Base-by-base conservation (phyloP, 1,284 basidiomycete genomes). In the Somion occarium region DNA sequence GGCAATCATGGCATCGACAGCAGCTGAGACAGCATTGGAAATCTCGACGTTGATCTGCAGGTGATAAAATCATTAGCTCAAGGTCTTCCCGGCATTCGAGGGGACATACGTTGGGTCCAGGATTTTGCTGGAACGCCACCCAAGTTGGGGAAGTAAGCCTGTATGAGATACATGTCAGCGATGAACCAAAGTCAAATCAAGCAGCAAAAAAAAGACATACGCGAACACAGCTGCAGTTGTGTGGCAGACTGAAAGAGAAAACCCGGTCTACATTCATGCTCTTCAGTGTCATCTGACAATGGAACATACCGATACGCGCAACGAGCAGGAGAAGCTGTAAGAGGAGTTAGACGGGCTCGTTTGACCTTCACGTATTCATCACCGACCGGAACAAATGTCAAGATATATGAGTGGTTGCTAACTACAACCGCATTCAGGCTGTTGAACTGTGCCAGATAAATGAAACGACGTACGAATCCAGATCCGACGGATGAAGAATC, bases 401-500 rank as follows among this genome's bases (percentile, higher is more conserved):
- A 22, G 13, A 41, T 3, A 4, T 27, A 26, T 4, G 23, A 30
- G 13, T 30, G 48, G 19, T 49, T 26, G 38, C 48, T 49, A 4
- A 49, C 48, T 49, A n/a, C n/a, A n/a, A n/a, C n/a, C n/a, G n/a
- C n/a, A n/a, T n/a, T n/a, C n/a, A n/a, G n/a, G n/a, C n/a, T n/a
- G n/a, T n/a, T n/a, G n/a, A n/a, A n/a, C n/a, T n/a, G n/a, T n/a
- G n/a, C n/a, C n/a, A n/a, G n/a, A n/a, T n/a, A n/a, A n/a, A n/a
- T n/a, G n/a, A n/a, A n/a, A n/a, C 9, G 15, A 49, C 48, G 7
- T 22, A 49, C 48, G 24, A 25, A 49, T 39, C 23, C 38, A 49
- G 18, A 49, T 43, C 15, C 48, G 18, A 19, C 48, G 48, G 23
- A 49, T 42, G 48, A 30, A 49, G 38, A 49, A 49, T 39, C 47